Percentiles rank a stretch among this genome's conserved stretches.
phyloP scores from a whole-genome alignment of 78 protist genomes.

The Cavenderia fasciculata region DNA sequence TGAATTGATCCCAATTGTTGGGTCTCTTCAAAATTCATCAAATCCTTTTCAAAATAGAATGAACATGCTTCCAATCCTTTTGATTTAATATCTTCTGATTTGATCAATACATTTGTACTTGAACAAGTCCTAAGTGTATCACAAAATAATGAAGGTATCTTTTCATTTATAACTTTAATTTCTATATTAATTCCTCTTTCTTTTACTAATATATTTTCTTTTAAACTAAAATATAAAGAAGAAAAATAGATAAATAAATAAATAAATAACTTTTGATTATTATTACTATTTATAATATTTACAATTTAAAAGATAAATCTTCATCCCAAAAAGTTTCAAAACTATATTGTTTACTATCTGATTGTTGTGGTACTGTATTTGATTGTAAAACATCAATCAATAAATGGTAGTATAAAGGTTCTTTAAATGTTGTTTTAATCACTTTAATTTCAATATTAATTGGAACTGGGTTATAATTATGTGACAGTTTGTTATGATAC shows the following conservation, averaged over 20 bases:
- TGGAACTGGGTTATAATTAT: constrained; percentile 6
- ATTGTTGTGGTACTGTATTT: constrained; percentile 22
- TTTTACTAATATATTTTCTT: constrained; percentile 15
- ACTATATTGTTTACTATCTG: background rate
- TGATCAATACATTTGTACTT: no score
- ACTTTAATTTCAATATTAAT: constrained; percentile 17
- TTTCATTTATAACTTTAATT: constrained; percentile 26
- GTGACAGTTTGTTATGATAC: background rate
- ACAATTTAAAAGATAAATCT: constrained; percentile 26
- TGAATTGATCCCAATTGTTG: constrained; percentile 5
- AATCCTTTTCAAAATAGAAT: no score
- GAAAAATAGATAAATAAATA: no score
- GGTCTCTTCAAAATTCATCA: background rate
- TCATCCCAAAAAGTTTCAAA: constrained; percentile 14
- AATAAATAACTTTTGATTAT: no score
- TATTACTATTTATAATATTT: background rate
- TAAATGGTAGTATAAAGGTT: constrained; percentile 23
- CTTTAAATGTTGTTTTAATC: background rate
- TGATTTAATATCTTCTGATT: no score
- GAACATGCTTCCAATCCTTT: background rate
- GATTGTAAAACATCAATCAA: constrained; percentile 5
- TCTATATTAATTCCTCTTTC: constrained; percentile 9
- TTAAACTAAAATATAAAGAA: no score
- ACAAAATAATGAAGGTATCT: background rate
- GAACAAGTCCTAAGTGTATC: background rate